phyloP scores from a whole-genome alignment of 192 early-diverging fungal genomes.

The Podila epicladia region DNA sequence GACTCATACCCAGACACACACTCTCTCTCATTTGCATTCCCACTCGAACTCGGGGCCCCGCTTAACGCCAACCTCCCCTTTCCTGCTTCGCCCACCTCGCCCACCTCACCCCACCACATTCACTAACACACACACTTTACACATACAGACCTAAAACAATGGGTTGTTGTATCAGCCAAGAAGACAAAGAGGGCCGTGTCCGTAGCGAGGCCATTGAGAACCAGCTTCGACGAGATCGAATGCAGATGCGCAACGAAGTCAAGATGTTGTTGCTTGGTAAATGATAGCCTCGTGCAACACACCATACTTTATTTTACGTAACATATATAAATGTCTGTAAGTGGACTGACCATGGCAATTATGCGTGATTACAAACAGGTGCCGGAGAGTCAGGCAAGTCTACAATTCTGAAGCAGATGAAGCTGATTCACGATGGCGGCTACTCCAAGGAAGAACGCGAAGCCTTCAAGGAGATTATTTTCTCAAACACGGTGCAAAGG shows the following conservation, averaged over 20 bases:
- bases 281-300: not conserved
- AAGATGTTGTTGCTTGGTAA: constrained; percentile 94
- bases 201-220: constrained; percentile 93
- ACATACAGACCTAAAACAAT: constrained; percentile 61
- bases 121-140: not conserved
- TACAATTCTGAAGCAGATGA: constrained; percentile 99
- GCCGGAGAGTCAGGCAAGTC: constrained; percentile 98
- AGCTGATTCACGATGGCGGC: constrained; percentile 95
- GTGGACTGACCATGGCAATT: not conserved
- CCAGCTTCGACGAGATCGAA: constrained; percentile 84
- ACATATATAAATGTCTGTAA: not conserved
- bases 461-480: constrained; percentile 96
- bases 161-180: constrained; percentile 90
- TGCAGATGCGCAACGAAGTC: constrained; percentile 87
- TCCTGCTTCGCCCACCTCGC: too few relatives aligned
- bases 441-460: constrained; percentile 91
- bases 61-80: too few relatives aligned
- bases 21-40: constrained; percentile 1
- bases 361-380: constrained; percentile 56
- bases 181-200: constrained; percentile 85
- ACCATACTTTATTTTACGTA: not conserved
- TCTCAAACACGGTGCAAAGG: constrained; percentile 93
- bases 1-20: not conserved
- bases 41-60: not conserved
- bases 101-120: not conserved